These are phyloP conservation scores for Piper betle DNA, from an alignment of 164 flowering plant genomes.

Conservation along the genomic window DNA sequence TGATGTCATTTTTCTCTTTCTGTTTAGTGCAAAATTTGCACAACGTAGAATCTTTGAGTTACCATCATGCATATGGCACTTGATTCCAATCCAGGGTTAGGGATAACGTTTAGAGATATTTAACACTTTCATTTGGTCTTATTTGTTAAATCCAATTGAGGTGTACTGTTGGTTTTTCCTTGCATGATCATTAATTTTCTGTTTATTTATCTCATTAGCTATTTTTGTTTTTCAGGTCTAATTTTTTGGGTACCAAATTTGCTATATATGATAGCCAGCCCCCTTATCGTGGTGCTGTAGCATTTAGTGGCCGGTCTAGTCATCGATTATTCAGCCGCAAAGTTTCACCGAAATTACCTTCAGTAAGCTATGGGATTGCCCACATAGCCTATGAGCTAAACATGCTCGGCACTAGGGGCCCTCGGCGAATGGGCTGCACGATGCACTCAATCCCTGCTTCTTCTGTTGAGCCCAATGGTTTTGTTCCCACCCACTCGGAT, in stretches of 20 bases:
- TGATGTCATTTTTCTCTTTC: no score
- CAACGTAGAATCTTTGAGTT: no score
- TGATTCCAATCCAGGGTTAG: no score
- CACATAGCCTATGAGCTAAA: slow-evolving; percentile 71
- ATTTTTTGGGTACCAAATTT: slow-evolving; percentile 15
- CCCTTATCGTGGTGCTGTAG: slow-evolving; percentile 9
- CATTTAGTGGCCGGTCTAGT: slow-evolving; percentile 10
- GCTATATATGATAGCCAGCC: slow-evolving; percentile 14
- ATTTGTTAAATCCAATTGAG: no score
- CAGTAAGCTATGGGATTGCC: slow-evolving; percentile 58
- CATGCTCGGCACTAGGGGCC: slow-evolving; percentile 66
- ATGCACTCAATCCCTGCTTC: slow-evolving; percentile 66
- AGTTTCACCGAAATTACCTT: slow-evolving; percentile 56
- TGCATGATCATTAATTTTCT: background rate
- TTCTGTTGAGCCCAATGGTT: slow-evolving; percentile 46
- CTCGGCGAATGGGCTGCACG: slow-evolving; percentile 71
- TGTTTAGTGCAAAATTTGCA: no score
- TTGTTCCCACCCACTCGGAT: slow-evolving; percentile 8
- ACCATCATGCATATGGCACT: no score
- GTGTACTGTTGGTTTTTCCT: no score
- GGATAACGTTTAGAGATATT: no score
- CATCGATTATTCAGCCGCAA: slow-evolving; percentile 15
- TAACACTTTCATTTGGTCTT: no score
- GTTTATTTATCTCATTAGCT: background rate
- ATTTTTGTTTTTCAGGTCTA: slow-evolving; percentile 6